Percentiles rank a stretch among this genome's conserved stretches.
Evolutionary conservation across 148 eudicot species (phyloP).

Genomic region (Selenicereus undatus): DNA sequence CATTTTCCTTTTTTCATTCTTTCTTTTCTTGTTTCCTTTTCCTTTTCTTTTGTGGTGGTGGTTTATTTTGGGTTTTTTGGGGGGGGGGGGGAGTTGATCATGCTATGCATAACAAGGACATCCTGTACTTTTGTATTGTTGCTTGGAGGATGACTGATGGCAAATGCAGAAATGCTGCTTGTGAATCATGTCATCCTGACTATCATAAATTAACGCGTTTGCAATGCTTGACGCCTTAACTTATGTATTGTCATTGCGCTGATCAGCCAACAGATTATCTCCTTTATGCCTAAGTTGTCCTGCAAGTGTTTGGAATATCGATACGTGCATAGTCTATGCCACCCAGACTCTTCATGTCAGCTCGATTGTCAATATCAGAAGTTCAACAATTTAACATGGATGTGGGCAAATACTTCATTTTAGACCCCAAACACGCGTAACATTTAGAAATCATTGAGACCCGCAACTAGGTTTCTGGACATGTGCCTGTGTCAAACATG

Average conservation of each 20-base stretch:
- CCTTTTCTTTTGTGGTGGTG: too few species aligned
- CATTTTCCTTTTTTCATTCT: too few species aligned
- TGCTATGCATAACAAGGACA: neutral
- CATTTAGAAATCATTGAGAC: too few species aligned
- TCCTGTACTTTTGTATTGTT: neutral
- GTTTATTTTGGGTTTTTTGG: too few species aligned
- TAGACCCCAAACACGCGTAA: neutral
- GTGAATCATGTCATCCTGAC: neutral
- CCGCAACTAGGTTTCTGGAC: too few species aligned
- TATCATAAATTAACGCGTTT: neutral
- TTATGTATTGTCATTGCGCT: neutral
- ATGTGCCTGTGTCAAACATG: too few species aligned
- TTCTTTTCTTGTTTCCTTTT: too few species aligned
- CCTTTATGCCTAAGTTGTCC: neutral
- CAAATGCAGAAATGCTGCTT: neutral
- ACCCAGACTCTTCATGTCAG: neutral
- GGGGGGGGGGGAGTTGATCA: neutral
- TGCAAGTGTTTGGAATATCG: conserved; percentile 4
- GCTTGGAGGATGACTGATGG: neutral
- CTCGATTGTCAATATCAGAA: neutral
- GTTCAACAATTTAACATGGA: neutral
- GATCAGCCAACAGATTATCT: neutral
- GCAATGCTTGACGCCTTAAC: neutral
- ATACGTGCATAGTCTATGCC: neutral
- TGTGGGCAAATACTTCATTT: neutral